Percentiles rank a stretch among this genome's conserved stretches.
These are phyloP conservation scores for Penicillium canariense DNA, from an alignment of 495 filamentous ascomycete genomes.

Conservation along the genomic window DNA sequence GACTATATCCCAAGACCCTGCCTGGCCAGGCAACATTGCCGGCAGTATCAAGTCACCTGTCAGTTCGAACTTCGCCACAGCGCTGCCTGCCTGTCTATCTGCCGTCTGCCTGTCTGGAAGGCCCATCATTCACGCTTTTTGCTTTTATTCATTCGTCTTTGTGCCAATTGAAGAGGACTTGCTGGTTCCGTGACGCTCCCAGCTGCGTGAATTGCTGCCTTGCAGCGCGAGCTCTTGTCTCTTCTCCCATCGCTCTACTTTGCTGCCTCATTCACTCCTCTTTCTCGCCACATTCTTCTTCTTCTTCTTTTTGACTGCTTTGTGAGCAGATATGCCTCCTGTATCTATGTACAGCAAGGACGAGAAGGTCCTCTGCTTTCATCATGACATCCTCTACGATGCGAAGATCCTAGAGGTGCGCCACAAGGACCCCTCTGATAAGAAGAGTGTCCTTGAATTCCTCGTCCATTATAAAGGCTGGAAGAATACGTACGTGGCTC, in stretches of 20 bases:
- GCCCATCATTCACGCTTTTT: no score
- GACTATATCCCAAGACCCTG: not conserved
- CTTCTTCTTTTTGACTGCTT: conserved; percentile 4
- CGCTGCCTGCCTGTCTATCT: no score
- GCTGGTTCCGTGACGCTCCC: no score
- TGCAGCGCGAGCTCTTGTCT: no score
- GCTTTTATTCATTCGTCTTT: no score
- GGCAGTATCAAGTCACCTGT: no score
- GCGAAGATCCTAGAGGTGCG: conserved; percentile 84
- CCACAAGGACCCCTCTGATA: conserved; percentile 62
- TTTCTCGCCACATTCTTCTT: conserved; percentile 1
- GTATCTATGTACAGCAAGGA: conserved; percentile 74
- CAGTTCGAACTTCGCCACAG: no score
- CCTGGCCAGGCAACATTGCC: not conserved
- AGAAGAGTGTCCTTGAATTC: conserved; percentile 75
- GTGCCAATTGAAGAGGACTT: no score
- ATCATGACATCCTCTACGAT: conserved; percentile 94
- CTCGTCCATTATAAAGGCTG: conserved; percentile 98
- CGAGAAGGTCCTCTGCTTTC: conserved; percentile 94
- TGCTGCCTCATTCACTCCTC: not conserved
- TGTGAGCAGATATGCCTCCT: conserved; percentile 52
- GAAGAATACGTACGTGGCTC: conserved; percentile 81
- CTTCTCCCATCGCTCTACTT: no score
- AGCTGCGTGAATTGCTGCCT: no score
- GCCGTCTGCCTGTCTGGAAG: no score